Evolutionary conservation across 2,329 filamentous ascomycete species (phyloP), one percentile per base, ranked within the genome.

Genomic region (Trichoderma koningii): DNA sequence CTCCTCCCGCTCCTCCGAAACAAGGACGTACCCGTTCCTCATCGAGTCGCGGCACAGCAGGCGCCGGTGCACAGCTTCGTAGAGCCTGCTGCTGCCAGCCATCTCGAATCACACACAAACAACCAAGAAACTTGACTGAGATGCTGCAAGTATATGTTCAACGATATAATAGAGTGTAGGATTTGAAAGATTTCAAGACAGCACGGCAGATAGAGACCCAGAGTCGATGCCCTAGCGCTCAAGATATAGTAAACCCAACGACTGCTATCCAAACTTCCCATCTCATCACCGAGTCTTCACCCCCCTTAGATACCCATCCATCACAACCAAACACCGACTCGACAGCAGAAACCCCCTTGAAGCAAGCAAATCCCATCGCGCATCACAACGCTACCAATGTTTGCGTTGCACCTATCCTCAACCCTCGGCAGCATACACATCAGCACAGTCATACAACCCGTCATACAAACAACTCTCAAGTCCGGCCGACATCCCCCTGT

Each of bases 331-430:
- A 34, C 30, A 2, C 2, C 30, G 30, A 34, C 30, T 34, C 30
- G 30, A 10, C 7, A 53, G 21, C 10, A 26, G 9, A 45, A 17
- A 12, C 23, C 15, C 12, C 15, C 10, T 23, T 34, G 1, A 19
- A 48, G 26, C 19, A 51, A 47, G 15, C 44, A 56, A 52, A 50
- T 19, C 48, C 26, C n/a, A 17, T 62, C 47, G 23, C 50, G 41
- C 30, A 34, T 3, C 30, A 34, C 30, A 34, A 60, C 55, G 28
- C 41, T 15, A 34, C 50, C 21, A 48, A 10, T 66, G 64, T 63
- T 66, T 66, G 63, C 55, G 63, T 65, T n/a, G 55, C 47, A 65
- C 63, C 28, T 17, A n/a, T 14, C 42, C 41, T 53, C 26, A 53
- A 44, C 15, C 63, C 42, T 63, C 50, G 60, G 50, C 50, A 41